A percentile compares a stretch with the other conserved stretches of the same genome.
Evolutionary conservation across 2,329 filamentous ascomycete genomes (phyloP).

Genomic region (Talaromyces sp.): DNA sequence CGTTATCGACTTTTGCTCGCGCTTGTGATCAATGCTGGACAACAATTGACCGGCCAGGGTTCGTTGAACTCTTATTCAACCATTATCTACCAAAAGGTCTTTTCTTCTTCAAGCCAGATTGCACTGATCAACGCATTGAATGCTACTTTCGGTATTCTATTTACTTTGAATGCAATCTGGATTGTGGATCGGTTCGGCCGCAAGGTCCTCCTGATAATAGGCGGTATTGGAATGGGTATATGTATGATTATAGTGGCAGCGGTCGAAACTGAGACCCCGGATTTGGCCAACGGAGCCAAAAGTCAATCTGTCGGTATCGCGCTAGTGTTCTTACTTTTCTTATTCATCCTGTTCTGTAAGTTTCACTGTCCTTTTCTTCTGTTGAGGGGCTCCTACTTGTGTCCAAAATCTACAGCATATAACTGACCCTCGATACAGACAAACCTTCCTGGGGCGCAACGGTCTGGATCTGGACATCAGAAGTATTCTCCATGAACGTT

Average conservation of each 20-base stretch:
- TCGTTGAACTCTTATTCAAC: conserved; percentile 69
- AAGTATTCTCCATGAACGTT: conserved; percentile 68
- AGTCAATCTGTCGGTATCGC: conserved; percentile 57
- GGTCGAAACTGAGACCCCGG: conserved; percentile 55
- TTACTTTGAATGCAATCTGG: conserved; percentile 69
- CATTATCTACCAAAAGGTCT: conserved; percentile 69
- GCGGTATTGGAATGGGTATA: conserved; percentile 62
- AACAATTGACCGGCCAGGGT: conserved; percentile 68
- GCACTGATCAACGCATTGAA: conserved; percentile 71
- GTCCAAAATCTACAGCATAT: not conserved
- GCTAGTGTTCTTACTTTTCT: conserved; percentile 64
- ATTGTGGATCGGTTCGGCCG: conserved; percentile 67
- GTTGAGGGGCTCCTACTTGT: not conserved
- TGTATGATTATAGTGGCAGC: conserved; percentile 65
- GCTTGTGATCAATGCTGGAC: conserved; percentile 63
- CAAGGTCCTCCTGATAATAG: conserved; percentile 64
- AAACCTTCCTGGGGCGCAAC: conserved; percentile 67
- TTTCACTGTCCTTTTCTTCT: not conserved
- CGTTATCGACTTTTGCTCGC: conserved; percentile 63
- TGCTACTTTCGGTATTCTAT: conserved; percentile 66
- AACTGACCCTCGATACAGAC: conserved; percentile 31
- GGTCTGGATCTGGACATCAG: conserved; percentile 66
- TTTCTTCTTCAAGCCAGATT: conserved; percentile 54
- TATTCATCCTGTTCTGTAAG: conserved; percentile 51
- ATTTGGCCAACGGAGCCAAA: conserved; percentile 48